Conservation (phyloP, 805 yeast genomes). For the Diddensiella santjacobensis region DNA sequence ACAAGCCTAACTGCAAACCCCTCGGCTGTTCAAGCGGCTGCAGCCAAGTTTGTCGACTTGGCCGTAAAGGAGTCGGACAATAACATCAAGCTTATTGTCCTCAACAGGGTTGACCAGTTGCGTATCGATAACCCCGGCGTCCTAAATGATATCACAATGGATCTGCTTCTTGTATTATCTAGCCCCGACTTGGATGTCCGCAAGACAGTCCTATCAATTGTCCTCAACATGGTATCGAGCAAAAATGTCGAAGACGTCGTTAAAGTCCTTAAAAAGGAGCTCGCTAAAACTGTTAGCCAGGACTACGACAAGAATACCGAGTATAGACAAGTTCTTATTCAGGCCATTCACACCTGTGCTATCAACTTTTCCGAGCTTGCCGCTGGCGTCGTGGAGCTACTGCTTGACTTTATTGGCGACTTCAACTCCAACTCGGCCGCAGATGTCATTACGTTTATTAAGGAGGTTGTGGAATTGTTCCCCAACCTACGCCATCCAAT, state of each 20-base stretch:
- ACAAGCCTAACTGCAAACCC: slow-evolving; percentile 57
- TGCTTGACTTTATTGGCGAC: slow-evolving; percentile 82
- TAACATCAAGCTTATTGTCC: slow-evolving; percentile 87
- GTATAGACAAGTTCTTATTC: slow-evolving; percentile 83
- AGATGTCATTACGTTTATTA: slow-evolving; percentile 86
- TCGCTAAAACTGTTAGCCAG: slow-evolving; percentile 61
- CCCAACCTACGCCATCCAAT: slow-evolving; percentile 71
- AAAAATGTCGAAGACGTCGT: slow-evolving; percentile 94
- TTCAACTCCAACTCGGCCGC: slow-evolving; percentile 80
- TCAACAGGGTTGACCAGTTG: slow-evolving; percentile 78
- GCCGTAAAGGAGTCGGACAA: slow-evolving; percentile 93
- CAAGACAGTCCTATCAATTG: slow-evolving; percentile 76
- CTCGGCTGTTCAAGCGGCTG: slow-evolving; percentile 69
- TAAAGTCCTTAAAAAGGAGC: slow-evolving; percentile 85
- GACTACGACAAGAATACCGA: slow-evolving; percentile 79
- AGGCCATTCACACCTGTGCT: slow-evolving; percentile 86
- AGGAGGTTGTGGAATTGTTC: slow-evolving; percentile 90
- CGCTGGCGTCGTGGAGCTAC: slow-evolving; percentile 79
- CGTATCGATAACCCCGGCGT: slow-evolving; percentile 74
- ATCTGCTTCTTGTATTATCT: slow-evolving; percentile 78
- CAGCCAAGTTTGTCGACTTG: slow-evolving; percentile 71
- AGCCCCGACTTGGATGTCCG: slow-evolving; percentile 91
- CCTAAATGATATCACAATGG: slow-evolving; percentile 78
- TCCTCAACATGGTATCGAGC: slow-evolving; percentile 73
- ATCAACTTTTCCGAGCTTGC: slow-evolving; percentile 87